These are phyloP conservation scores for Escallonia rubra DNA, from an alignment of 129 eudicot genomes.

Conservation along the genomic window DNA sequence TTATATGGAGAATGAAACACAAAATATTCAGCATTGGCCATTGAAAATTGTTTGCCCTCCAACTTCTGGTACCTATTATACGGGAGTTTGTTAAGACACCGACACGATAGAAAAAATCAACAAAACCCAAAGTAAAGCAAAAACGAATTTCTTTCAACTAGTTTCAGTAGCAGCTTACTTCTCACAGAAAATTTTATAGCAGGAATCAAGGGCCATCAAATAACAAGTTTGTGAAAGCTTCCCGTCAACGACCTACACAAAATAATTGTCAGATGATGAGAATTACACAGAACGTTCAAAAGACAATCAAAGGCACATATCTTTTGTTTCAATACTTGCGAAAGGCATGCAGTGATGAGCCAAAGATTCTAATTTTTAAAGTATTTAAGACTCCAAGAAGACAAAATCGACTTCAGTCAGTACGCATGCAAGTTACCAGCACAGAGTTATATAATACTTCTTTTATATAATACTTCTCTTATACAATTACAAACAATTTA, in stretches of 20 bases:
- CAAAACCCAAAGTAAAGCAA: background rate
- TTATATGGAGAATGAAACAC: conserved; percentile 97
- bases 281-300: background rate
- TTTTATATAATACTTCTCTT: too few relatives aligned
- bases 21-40: conserved; percentile 70
- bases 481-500: too few relatives aligned
- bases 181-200: conserved; percentile 70
- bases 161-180: conserved; percentile 44
- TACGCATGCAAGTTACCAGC: too few relatives aligned
- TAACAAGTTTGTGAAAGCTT: conserved; percentile 96
- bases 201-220: conserved; percentile 95
- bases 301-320: background rate
- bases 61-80: conserved; percentile 67
- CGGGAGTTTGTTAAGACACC: conserved; percentile 14
- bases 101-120: background rate
- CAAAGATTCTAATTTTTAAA: background rate
- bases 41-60: conserved; percentile 75
- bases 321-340: too few relatives aligned
- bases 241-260: conserved; percentile 87
- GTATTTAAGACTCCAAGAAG: background rate
- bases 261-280: conserved; percentile 7
- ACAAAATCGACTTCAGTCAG: too few relatives aligned
- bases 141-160: too few relatives aligned
- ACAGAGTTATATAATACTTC: too few relatives aligned
- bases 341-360: background rate